phyloP scores from a whole-genome alignment of 495 filamentous ascomycete genomes.

The Xeromyces bisporus region DNA sequence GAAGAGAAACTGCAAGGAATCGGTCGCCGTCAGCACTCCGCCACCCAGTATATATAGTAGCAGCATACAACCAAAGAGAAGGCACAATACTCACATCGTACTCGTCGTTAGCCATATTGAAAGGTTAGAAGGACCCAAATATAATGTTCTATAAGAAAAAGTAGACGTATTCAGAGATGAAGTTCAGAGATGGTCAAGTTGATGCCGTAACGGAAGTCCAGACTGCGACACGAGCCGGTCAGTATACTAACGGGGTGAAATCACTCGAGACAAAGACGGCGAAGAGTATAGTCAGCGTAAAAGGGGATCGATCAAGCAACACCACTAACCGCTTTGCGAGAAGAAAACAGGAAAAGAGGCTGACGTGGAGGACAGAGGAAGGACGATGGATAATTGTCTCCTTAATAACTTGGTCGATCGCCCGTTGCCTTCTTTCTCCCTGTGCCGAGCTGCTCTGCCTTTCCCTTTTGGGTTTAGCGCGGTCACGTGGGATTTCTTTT shows the following conservation, averaged over 20 bases:
- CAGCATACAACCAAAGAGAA: constrained; percentile 2
- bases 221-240: neutral
- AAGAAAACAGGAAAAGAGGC: neutral
- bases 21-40: constrained; percentile 8
- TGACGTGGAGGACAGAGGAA: neutral
- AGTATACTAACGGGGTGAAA: neutral
- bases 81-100: constrained; percentile 69
- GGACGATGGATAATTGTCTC: neutral
- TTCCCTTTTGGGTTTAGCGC: neutral
- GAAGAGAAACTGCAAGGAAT: constrained; percentile 73
- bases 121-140: no score
- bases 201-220: neutral
- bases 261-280: neutral
- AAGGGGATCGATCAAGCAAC: constrained; percentile 12
- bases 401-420: neutral
- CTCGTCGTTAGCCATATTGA: constrained; percentile 95
- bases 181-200: constrained; percentile 1
- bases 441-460: neutral
- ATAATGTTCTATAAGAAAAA: no score
- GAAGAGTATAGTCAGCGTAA: neutral
- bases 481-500: neutral
- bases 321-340: neutral
- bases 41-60: no score
- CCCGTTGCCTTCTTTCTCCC: neutral
- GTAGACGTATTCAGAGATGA: constrained; percentile 1